A percentile compares a stretch with the other conserved stretches of the same genome.
These are phyloP conservation scores for Echites panduratus DNA, from an alignment of 257 asterid species.

Conservation along the genomic window DNA sequence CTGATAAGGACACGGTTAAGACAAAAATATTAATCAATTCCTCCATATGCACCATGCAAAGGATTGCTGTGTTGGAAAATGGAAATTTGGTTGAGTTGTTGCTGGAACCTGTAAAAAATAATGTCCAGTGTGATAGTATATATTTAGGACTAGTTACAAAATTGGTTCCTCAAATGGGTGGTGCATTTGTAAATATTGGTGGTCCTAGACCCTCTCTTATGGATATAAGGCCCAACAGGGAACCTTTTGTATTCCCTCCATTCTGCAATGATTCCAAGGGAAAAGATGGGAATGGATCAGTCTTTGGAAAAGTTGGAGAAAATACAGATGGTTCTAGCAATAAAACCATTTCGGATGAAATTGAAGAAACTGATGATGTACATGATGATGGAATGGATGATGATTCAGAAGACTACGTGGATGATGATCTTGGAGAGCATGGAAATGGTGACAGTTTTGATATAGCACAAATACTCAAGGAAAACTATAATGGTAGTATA, in stretches of 20 bases:
- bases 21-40: slow-evolving; percentile 86
- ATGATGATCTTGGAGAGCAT: slow-evolving; percentile 46
- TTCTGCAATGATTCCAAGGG: slow-evolving; percentile 38
- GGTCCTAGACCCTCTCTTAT: slow-evolving; percentile 75
- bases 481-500: slow-evolving; percentile 56
- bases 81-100: slow-evolving; percentile 77
- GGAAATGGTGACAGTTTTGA: slow-evolving; percentile 41
- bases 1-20: slow-evolving; percentile 42
- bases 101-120: slow-evolving; percentile 87
- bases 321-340: slow-evolving; percentile 32
- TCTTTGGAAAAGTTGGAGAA: slow-evolving; percentile 33
- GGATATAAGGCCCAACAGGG: slow-evolving; percentile 65
- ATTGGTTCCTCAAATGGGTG: slow-evolving; percentile 91
- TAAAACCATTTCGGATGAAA: slow-evolving; percentile 36
- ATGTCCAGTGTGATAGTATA: slow-evolving; percentile 87
- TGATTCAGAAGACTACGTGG: slow-evolving; percentile 57
- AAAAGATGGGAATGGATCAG: slow-evolving; percentile 34
- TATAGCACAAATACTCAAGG: slow-evolving; percentile 36
- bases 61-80: slow-evolving; percentile 90
- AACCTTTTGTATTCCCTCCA: slow-evolving; percentile 65
- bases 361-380: slow-evolving; percentile 49
- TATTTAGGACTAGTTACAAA: slow-evolving; percentile 81
- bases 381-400: slow-evolving; percentile 41
- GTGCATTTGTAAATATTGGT: slow-evolving; percentile 96
- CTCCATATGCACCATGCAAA: slow-evolving; percentile 90